Evolutionary conservation across 164 flowering plant genomes (phyloP), one percentile per base, ranked within the genome.

Genomic region (Saururus chinensis): DNA sequence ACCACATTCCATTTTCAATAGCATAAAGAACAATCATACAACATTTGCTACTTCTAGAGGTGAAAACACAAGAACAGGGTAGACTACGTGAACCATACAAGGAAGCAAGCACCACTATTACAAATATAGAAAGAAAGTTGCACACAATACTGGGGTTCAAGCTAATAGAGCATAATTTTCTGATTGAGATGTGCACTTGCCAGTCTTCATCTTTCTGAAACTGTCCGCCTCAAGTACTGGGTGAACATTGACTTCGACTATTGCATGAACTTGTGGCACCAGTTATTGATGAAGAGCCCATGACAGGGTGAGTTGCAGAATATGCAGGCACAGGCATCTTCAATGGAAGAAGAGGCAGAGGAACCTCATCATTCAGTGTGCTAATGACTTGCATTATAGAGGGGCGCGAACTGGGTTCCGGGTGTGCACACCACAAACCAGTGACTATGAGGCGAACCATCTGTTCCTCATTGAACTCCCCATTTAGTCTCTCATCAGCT

Each of bases 341-440:
- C 5, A 10, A 10, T 10, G 49, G 49, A 42, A 42, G 49, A 9
- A 4, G 4, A 0, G 93, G 93, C 10, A 80, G 77, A 65, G 84
- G 81, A 22, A 82, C 77, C 57, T 88, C 95, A 12, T 87, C 88
- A 8, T 59, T 70, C 40, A 88, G 72, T 81, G 88, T 86, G 60
- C 85, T 93, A 7, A 86, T 87, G 70, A 84, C 97, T 37, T 64
- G 45, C 55, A 93, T 79, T 88, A 91, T 86, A n/a, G 82, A 72
- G 51, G 97, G 96, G 69, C 97, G 70, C 55, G 73, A 80, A 63
- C 59, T 0, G 16, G 89, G 84, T 71, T 91, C 96, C 19, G 93
- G 96, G 62, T 85, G 80, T 11, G 89, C 81, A 53, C 97, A 91
- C 25, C 75, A 80, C 55, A 91, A 41, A 35, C 93, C 97, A 26